Evolutionary conservation across 2,329 filamentous ascomycete species (phyloP).

Genomic region (Orbilia oligospora): DNA sequence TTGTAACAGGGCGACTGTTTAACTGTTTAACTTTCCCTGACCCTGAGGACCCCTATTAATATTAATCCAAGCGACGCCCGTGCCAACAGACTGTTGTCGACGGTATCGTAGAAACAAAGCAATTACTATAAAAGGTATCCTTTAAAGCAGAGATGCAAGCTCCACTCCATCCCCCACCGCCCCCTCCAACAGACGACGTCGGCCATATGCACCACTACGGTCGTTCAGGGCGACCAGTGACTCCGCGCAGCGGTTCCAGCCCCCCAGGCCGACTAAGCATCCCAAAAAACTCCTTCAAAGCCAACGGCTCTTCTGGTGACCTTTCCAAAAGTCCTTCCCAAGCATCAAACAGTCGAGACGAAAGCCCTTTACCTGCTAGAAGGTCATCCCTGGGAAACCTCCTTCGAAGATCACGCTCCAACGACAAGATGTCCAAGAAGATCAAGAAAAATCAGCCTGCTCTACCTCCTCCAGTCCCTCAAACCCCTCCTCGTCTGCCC

Average conservation of each 20-base stretch:
- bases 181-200: slow-evolving; percentile 49
- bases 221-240: slow-evolving; percentile 39
- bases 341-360: slow-evolving; percentile 48
- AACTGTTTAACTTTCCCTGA: background rate
- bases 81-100: slow-evolving; percentile 14
- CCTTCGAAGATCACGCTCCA: slow-evolving; percentile 56
- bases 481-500: slow-evolving; percentile 54
- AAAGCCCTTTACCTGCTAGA: slow-evolving; percentile 48
- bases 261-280: slow-evolving; percentile 35
- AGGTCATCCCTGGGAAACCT: slow-evolving; percentile 58
- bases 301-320: slow-evolving; percentile 52
- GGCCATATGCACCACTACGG: slow-evolving; percentile 42
- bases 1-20: slow-evolving; percentile 29
- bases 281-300: slow-evolving; percentile 56
- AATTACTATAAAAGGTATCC: background rate
- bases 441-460: slow-evolving; percentile 56
- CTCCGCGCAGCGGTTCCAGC: slow-evolving; percentile 45
- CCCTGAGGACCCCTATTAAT: slow-evolving; percentile 36
- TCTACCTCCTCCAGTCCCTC: slow-evolving; percentile 51
- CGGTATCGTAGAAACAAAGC: background rate
- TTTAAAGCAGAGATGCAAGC: slow-evolving; percentile 44
- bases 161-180: slow-evolving; percentile 50
- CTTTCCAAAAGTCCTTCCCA: slow-evolving; percentile 54
- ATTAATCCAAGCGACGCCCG: slow-evolving; percentile 34
- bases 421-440: slow-evolving; percentile 59